Percentiles rank a stretch among this genome's conserved stretches.
Conservation (phyloP, 129 eudicot species). For the Erigeron canadensis region DNA sequence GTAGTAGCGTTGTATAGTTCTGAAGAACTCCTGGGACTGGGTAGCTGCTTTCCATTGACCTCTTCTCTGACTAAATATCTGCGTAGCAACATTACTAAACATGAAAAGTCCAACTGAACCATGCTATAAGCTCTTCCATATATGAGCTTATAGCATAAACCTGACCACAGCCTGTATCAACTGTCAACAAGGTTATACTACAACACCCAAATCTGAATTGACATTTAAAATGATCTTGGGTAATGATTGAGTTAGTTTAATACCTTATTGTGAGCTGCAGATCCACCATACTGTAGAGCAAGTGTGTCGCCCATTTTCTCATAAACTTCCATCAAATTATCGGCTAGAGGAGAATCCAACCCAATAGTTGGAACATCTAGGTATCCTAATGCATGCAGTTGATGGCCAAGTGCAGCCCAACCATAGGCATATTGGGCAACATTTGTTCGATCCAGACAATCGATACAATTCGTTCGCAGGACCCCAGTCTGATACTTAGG, state of each 20-base stretch:
- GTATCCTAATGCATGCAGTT: constrained; percentile 79
- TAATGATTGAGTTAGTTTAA: background rate
- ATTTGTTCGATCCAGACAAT: constrained; percentile 97
- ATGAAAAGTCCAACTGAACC: background rate
- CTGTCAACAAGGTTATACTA: background rate
- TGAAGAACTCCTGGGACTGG: constrained; percentile 84
- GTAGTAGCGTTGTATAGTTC: constrained; percentile 92
- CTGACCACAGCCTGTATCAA: background rate
- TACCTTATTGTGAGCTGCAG: constrained; percentile 99
- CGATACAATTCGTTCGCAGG: constrained; percentile 93
- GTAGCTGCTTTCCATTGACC: constrained; percentile 99
- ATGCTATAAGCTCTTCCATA: constrained; percentile 14
- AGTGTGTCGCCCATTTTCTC: constrained; percentile 98
- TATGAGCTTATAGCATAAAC: constrained; percentile 2
- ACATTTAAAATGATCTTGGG: background rate
- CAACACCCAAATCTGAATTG: constrained; percentile 1
- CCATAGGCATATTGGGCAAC: constrained; percentile 96
- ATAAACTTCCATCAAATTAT: constrained; percentile 71
- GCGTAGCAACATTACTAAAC: constrained; percentile 9
- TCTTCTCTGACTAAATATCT: constrained; percentile 92
- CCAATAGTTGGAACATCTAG: constrained; percentile 46
- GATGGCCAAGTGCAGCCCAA: constrained; percentile 90
- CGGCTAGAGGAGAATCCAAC: constrained; percentile 69
- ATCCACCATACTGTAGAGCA: constrained; percentile 94
- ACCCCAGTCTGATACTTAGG: constrained; percentile 76